These are phyloP conservation scores for Kodamaea kaohsiungensis DNA, from an alignment of 805 yeast species.

Conservation along the genomic window DNA sequence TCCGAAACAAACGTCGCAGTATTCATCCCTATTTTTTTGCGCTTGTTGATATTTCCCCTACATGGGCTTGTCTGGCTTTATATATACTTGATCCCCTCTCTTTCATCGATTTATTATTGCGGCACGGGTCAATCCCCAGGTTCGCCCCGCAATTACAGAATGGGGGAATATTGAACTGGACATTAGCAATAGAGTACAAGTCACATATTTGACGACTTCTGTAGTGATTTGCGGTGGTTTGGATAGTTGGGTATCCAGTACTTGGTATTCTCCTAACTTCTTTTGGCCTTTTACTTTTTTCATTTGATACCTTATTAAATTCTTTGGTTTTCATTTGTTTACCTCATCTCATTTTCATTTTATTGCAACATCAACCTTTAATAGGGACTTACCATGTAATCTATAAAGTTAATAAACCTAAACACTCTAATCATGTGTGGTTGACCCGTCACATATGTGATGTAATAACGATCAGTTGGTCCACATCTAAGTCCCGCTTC, in stretches of 20 bases:
- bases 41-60: neutral
- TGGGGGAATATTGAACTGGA: neutral
- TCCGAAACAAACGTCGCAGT: slow-evolving; percentile 8
- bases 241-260: neutral
- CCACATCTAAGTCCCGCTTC: neutral
- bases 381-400: neutral
- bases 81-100: neutral
- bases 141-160: neutral
- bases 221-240: neutral
- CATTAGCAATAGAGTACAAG: neutral
- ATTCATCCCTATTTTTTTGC: slow-evolving; percentile 2
- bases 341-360: neutral
- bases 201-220: neutral
- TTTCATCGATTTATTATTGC: neutral
- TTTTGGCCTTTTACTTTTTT: neutral
- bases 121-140: neutral
- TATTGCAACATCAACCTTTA: neutral
- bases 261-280: neutral
- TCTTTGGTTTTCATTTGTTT: neutral
- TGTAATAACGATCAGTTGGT: neutral
- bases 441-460: neutral
- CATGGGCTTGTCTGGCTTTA: neutral
- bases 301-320: neutral
- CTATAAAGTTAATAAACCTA: neutral
- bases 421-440: neutral